Evolutionary conservation across 2,329 filamentous ascomycete species (phyloP), one percentile per base, ranked within the genome.

Genomic region (Hyphodiscus sp.): DNA sequence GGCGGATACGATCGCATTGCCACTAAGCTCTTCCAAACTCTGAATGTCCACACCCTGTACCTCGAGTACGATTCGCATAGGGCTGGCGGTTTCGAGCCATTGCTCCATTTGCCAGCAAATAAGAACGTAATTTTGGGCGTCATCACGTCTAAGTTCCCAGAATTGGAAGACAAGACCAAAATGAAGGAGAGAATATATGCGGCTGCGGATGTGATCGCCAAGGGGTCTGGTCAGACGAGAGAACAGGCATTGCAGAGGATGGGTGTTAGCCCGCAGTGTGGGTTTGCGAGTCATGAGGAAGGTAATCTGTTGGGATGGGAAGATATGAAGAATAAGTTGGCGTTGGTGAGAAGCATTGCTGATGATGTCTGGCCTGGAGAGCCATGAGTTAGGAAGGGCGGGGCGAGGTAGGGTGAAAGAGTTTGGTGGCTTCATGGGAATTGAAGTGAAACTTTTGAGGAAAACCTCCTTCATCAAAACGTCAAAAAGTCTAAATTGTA

Each of bases 251-350:
- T 91, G 13, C 78, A 85, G 69, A 80, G 84, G 60, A 73, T 91
- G 47, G 77, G 78, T 51, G 78, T 89, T 18, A 86, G 82, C 65
- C 85, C 86, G 0, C 86, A 89, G 72, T 88, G 85, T 66, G 85
- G 84, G 6, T 87, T 87, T 51, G 61, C 59, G 11, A 63, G 61
- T 44, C 59, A 61, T 47, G 51, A 49, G 26, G 59, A 62, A 62
- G 87, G 87, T 0, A 90, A 91, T 65, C 77, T 81, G 15, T 74
- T 91, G 51, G 79, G 76, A 20, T 74, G 81, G 58, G 80, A 87
- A 45, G 86, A 87, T 57, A 85, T 91, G 83, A 81, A 81, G 71
- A 81, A 79, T 69, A 91, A 91, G 74, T 70, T 91, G 63, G 74
- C 79, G 60, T 71, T 91, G 50, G 85, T 91, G 18, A 79, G 86